These are phyloP conservation scores for Ophiocordyceps australis DNA, from an alignment of 2,329 filamentous ascomycete species.

Conservation along the genomic window DNA sequence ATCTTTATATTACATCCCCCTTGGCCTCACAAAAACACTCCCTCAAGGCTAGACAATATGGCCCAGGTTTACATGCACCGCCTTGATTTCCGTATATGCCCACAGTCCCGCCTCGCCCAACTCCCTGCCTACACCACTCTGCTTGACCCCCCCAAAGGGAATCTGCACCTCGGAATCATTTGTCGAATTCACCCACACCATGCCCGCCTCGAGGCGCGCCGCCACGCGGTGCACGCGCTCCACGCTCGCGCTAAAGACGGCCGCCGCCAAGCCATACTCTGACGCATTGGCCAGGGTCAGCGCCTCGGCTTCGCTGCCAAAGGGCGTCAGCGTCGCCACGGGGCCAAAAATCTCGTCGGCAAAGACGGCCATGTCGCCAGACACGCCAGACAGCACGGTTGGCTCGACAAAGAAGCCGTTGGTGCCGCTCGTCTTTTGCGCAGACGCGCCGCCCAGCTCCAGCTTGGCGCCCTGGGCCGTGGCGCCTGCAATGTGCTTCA, in stretches of 20 bases:
- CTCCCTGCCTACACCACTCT: slow-evolving; percentile 27
- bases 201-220: slow-evolving; percentile 40
- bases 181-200: slow-evolving; percentile 32
- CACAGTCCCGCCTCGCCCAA: slow-evolving; percentile 24
- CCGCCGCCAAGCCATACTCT: slow-evolving; percentile 41
- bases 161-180: slow-evolving; percentile 24
- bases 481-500: slow-evolving; percentile 51
- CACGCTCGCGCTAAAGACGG: slow-evolving; percentile 43
- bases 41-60: too few species aligned
- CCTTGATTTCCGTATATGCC: slow-evolving; percentile 24
- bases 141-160: slow-evolving; percentile 27
- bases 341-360: slow-evolving; percentile 28
- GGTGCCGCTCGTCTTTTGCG: slow-evolving; percentile 9
- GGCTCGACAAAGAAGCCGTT: slow-evolving; percentile 28
- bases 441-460: slow-evolving; percentile 39
- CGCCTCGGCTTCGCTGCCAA: slow-evolving; percentile 22
- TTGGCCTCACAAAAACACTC: too few species aligned
- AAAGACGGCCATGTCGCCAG: slow-evolving; percentile 21
- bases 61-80: slow-evolving; percentile 24
- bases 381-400: slow-evolving; percentile 24
- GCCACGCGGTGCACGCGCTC: slow-evolving; percentile 27
- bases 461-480: slow-evolving; percentile 55
- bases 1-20: too few species aligned
- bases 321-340: slow-evolving; percentile 21
- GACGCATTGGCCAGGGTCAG: slow-evolving; percentile 28